These are phyloP conservation scores for Zoysia pacifica DNA, from an alignment of 176 grass and related monocot genomes.

Conservation along the genomic window DNA sequence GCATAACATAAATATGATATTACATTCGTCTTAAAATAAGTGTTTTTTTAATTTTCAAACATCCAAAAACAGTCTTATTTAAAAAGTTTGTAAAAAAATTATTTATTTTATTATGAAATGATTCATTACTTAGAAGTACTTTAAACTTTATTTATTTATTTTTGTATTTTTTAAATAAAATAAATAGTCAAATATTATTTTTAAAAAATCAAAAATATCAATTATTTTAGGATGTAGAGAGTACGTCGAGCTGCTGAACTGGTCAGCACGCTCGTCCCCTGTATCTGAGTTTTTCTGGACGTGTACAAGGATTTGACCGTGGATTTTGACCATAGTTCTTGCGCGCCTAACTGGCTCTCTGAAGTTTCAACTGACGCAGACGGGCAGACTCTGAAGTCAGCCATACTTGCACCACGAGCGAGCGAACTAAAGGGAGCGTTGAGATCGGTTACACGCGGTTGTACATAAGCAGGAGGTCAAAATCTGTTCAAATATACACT, in stretches of 20 bases:
- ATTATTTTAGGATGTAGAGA: background rate
- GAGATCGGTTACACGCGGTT: slow-evolving; percentile 3
- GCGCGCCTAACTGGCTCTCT: background rate
- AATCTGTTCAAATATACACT: background rate
- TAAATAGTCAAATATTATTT: no score
- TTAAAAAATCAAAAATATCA: no score
- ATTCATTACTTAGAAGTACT: no score
- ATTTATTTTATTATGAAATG: no score
- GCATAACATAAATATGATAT: no score
- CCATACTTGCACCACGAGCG: background rate
- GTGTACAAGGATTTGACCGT: slow-evolving; percentile 37
- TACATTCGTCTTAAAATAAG: no score
- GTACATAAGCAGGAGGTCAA: background rate
- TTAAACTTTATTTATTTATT: no score
- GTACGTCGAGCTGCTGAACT: background rate
- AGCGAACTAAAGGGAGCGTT: background rate
- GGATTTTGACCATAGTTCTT: slow-evolving; percentile 33
- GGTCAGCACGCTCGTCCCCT: background rate
- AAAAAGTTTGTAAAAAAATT: no score
- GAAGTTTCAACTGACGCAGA: slow-evolving; percentile 8
- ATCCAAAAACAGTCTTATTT: no score
- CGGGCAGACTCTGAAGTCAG: slow-evolving; percentile 25
- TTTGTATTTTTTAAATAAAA: no score
- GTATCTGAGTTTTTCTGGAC: slow-evolving; percentile 1
- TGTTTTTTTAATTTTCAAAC: no score